Evolutionary conservation across 2,329 filamentous ascomycete species (phyloP), one percentile per base, ranked within the genome.

Genomic region (Fragosphaeria purpurea): DNA sequence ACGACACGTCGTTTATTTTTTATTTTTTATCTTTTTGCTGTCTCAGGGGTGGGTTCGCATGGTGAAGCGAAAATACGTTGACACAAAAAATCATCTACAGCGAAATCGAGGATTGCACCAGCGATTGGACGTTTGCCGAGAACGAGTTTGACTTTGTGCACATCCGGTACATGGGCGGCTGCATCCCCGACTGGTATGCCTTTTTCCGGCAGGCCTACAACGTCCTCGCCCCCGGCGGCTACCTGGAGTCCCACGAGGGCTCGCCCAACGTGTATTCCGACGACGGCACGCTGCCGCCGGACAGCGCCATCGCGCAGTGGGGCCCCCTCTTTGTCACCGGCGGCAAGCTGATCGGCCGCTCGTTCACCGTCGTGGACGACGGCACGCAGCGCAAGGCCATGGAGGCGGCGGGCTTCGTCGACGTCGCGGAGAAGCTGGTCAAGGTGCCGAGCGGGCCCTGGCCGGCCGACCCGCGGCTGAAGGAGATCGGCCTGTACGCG

Each of bases 81-180:
- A 22, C 22, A 22, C 22, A 22, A 22, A 22, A 22, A 22, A 22
- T 22, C 6, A 50, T 10, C 11, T 6, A 9, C 54, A 61, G 61
- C 46, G 57, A 82, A 53, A 74, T 84, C 42, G 82, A 85, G 58
- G 80, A 85, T 59, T 75, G 77, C 45, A 77, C 77, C 53, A 69
- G 60, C 6, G 65, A 67, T 0, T 72, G 69, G 68, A 80, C 66
- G 63, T 79, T 66, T 59, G 13, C 52, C 54, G 73, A 53, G 55
- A 68, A 55, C 51, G 53, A 55, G 22, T 77, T 80, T 57, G 79
- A 83, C 63, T 80, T 73, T 58, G 73, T 83, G 51, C 79, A 81
- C 60, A 73, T 74, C 5, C 72, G 74, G 46, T 67, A 75, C 55
- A 65, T 81, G 56, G 63, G 70, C 4, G 78, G 79, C 41, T 70